These are phyloP conservation scores for Chaetomium globosum DNA, from an alignment of 2,329 filamentous ascomycete species.

Conservation along the genomic window DNA sequence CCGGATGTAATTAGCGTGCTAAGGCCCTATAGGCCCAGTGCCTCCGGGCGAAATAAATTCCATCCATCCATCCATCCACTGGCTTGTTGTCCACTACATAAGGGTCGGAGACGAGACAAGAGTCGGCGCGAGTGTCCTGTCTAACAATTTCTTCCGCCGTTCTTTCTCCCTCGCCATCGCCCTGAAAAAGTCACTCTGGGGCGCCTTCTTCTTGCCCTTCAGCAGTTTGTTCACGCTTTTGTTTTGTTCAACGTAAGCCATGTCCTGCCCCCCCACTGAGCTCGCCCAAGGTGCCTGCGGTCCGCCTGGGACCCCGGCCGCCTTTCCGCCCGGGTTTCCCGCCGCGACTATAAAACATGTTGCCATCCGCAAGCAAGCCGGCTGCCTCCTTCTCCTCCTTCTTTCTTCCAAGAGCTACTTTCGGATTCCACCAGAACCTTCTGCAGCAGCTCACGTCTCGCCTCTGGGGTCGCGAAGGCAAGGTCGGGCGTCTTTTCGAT, in stretches of 20 bases:
- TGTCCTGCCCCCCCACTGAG: constrained; percentile 63
- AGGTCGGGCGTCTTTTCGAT: constrained; percentile 82
- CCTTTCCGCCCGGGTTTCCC: constrained; percentile 12
- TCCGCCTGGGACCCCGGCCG: constrained; percentile 58
- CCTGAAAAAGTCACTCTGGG: too few species aligned
- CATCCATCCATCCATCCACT: too few species aligned
- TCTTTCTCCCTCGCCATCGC: too few species aligned
- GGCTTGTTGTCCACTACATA: too few species aligned
- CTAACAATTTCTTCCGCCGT: too few species aligned
- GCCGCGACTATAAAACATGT: constrained; percentile 18
- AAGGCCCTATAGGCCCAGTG: too few species aligned
- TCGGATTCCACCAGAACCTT: constrained; percentile 86
- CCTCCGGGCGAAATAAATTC: too few species aligned
- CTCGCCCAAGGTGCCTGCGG: constrained; percentile 81
- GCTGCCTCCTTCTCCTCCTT: constrained; percentile 44
- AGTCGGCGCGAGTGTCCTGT: too few species aligned
- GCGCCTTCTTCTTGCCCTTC: constrained; percentile 62
- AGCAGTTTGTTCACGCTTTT: too few species aligned
- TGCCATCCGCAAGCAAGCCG: constrained; percentile 43
- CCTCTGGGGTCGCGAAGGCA: constrained; percentile 75
- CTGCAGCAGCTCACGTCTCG: constrained; percentile 82
- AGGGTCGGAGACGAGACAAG: too few species aligned
- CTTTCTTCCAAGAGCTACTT: constrained; percentile 33
- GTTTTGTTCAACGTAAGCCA: too few species aligned
- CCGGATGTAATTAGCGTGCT: too few species aligned